Base-by-base conservation (phyloP, 176 grass and related monocot species). In the Dendrocalamus sinicus region DNA sequence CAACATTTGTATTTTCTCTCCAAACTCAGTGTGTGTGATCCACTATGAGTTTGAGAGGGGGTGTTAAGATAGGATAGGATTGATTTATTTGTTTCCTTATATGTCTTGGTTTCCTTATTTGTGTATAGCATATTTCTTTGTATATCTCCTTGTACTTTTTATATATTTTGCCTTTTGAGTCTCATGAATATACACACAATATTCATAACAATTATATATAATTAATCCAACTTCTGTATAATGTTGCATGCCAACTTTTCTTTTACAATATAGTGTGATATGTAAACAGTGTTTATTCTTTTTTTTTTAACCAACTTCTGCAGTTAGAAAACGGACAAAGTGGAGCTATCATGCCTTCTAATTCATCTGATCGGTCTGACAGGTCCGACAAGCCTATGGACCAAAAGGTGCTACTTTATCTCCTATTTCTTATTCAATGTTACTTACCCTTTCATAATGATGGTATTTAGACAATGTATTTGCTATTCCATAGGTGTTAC, bases 301-400 rank as follows among this genome's bases (percentile, higher is more conserved):
- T 75, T 76, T 75, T 76, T 40, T 26, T 60, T 16, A 81, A 76
- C 46, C 70, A 81, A 88, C 14, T 32, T 80, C 7, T 88, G 75
- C 87, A 94, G 92, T 70, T 85, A 81, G 90, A 93, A 86, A 81
- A 90, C 75, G 81, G 85, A 52, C 81, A 94, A 69, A 69, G 67
- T 72, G 89, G 78, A 78, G 82, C 81, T 48, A 54, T 85, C 59
- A 76, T 87, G 72, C 73, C 85, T 72, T 91, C 81, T 80, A 89
- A 94, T 85, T 94, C 92, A 75, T 90, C 87, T 77, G 92, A 94
- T 82, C 90, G 67, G n/a, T 89, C 92, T 75, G 88, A 91, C 44
- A 91, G 85, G 82, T 89, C 92, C 4, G 88, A 91, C 85, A 91
- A 53, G 32, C 81, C 89, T 78, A 78, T 64, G 87, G 89, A 94